These are phyloP conservation scores for Ascochyta pisi DNA, from an alignment of 2,329 filamentous ascomycete species.

Conservation along the genomic window DNA sequence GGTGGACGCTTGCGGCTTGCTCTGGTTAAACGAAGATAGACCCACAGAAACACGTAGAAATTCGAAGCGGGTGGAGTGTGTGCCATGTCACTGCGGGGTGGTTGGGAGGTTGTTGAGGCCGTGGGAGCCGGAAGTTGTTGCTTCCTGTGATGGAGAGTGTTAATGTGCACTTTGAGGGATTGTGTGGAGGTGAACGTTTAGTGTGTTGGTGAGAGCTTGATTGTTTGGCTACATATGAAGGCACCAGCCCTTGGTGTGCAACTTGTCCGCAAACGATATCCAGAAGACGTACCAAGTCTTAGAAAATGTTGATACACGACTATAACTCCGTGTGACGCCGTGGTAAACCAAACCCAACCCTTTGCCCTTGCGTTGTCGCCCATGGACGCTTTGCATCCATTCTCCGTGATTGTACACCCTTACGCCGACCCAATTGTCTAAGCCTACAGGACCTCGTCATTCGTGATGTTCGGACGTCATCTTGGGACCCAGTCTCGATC, in stretches of 20 bases:
- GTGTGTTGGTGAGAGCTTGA: slow-evolving; percentile 20
- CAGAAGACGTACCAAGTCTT: slow-evolving; percentile 26
- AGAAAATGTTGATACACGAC: slow-evolving; percentile 33
- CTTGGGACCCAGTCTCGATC: slow-evolving; percentile 30
- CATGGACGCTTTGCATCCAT: slow-evolving; percentile 21
- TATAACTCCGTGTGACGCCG: slow-evolving; percentile 37
- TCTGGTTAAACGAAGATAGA: neutral
- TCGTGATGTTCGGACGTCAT: slow-evolving; percentile 36
- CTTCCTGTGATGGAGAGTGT: too few relatives aligned
- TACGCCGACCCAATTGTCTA: slow-evolving; percentile 39
- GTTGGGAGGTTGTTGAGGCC: slow-evolving; percentile 1
- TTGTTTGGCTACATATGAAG: slow-evolving; percentile 39
- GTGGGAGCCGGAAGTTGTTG: neutral
- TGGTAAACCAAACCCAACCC: slow-evolving; percentile 22
- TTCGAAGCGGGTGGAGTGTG: neutral
- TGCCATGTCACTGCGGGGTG: slow-evolving; percentile 12
- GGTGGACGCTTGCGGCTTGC: neutral
- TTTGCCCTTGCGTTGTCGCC: slow-evolving; percentile 22
- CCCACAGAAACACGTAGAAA: slow-evolving; percentile 19
- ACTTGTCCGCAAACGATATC: slow-evolving; percentile 36
- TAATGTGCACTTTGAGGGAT: too few relatives aligned
- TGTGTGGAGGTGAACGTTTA: too few relatives aligned
- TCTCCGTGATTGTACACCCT: slow-evolving; percentile 35
- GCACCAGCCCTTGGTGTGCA: slow-evolving; percentile 46
- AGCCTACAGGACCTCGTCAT: slow-evolving; percentile 35